phyloP scores from a whole-genome alignment of 306 rosid genomes.

The Castanospermum australe region DNA sequence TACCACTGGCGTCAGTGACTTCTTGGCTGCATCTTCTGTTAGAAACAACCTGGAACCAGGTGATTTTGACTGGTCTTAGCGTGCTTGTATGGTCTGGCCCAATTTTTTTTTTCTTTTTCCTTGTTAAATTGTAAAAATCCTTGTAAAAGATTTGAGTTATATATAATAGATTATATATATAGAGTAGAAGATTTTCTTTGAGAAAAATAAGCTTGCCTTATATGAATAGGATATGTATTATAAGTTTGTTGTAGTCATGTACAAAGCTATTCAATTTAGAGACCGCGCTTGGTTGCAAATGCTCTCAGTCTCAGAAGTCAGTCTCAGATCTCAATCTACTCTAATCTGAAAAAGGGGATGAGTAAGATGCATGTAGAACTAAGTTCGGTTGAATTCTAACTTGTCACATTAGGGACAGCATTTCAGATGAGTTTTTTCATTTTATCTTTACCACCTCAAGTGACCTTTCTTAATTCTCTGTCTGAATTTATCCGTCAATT shows the following conservation, averaged over 20 bases:
- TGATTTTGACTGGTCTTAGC: slow-evolving; percentile 43
- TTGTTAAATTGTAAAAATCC: slow-evolving; percentile 56
- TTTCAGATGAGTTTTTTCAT: too few species aligned
- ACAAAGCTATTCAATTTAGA: slow-evolving; percentile 33
- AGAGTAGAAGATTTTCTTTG: slow-evolving; percentile 48
- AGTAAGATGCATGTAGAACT: too few species aligned
- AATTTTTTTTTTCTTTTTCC: slow-evolving; percentile 15
- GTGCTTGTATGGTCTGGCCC: slow-evolving; percentile 25
- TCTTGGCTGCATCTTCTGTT: slow-evolving; percentile 42
- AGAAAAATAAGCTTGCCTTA: slow-evolving; percentile 29
- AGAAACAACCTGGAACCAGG: slow-evolving; percentile 49
- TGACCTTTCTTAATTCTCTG: too few species aligned
- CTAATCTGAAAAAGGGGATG: background rate
- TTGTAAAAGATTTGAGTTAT: slow-evolving; percentile 62
- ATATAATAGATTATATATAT: slow-evolving; percentile 61
- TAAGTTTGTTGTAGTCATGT: slow-evolving; percentile 22
- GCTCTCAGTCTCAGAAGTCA: background rate
- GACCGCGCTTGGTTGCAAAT: slow-evolving; percentile 8
- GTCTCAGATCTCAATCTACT: background rate
- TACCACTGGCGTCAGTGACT: slow-evolving; percentile 15
- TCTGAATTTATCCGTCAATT: too few species aligned
- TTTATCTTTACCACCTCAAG: too few species aligned
- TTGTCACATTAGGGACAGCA: background rate
- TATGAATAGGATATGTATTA: slow-evolving; percentile 27
- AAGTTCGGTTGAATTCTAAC: background rate